phyloP scores from a whole-genome alignment of 306 rosid species.

The Sophora flavescens region DNA sequence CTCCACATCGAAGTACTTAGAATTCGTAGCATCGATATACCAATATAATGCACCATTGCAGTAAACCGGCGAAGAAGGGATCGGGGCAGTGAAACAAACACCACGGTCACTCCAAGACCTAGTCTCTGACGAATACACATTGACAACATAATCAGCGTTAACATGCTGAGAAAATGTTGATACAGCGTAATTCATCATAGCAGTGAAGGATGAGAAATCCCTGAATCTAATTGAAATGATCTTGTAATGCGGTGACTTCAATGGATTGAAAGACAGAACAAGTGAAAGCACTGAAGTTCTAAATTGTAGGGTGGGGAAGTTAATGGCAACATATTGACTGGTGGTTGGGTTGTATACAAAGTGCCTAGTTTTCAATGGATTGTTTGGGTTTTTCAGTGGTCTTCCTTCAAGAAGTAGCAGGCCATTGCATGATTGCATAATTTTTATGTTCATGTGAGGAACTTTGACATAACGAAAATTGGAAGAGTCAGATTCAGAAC shows the following conservation, averaged over 20 bases:
- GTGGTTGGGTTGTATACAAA: constrained; percentile 28
- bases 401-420: background rate
- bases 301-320: background rate
- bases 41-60: constrained; percentile 17
- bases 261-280: constrained; percentile 15
- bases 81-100: constrained; percentile 4
- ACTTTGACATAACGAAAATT: background rate
- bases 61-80: constrained; percentile 3
- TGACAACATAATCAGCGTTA: background rate
- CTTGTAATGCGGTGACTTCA: constrained; percentile 11
- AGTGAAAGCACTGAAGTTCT: background rate
- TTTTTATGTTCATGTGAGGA: background rate
- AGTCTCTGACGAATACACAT: constrained; percentile 14
- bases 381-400: background rate
- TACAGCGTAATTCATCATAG: background rate
- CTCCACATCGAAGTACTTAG: constrained; percentile 4
- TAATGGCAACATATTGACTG: background rate
- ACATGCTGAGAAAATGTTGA: background rate
- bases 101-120: constrained; percentile 1
- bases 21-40: background rate
- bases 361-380: no score
- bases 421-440: constrained; percentile 21
- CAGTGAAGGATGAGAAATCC: background rate
- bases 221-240: background rate
- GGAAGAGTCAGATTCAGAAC: background rate